Evolutionary conservation across 2,329 filamentous ascomycete species (phyloP).

Genomic region (Neonectria punicea): DNA sequence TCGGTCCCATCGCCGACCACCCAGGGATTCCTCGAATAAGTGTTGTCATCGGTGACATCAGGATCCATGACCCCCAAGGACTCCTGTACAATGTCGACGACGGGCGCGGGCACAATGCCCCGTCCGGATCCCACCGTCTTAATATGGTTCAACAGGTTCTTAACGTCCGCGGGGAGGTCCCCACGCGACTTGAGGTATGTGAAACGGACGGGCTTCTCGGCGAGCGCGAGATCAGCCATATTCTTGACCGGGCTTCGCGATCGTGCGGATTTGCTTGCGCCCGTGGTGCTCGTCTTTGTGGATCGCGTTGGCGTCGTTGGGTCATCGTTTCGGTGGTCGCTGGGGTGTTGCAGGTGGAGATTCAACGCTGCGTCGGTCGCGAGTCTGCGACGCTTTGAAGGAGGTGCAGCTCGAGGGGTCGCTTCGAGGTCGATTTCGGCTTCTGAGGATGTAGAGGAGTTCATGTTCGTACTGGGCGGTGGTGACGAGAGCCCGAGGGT

Average conservation of each 20-base stretch:
- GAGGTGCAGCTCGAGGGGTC: not conserved
- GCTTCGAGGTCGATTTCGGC: not conserved
- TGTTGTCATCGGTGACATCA: not conserved
- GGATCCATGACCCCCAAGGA: not conserved
- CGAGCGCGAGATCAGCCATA: not conserved
- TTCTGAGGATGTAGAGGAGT: not conserved
- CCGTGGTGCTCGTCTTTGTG: not conserved
- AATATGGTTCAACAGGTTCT: not conserved
- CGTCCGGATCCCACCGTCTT: not conserved
- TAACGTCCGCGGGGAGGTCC: not conserved
- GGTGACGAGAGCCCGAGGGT: too few relatives aligned
- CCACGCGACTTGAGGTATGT: not conserved
- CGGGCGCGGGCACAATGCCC: not conserved
- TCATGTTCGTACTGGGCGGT: not conserved
- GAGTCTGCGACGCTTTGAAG: not conserved
- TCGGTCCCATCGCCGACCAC: not conserved
- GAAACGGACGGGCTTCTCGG: not conserved
- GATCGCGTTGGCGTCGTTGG: not conserved
- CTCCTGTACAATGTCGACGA: not conserved
- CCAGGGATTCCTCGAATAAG: constrained; percentile 1
- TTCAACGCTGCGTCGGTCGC: not conserved
- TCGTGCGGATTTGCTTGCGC: not conserved
- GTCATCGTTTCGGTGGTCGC: not conserved
- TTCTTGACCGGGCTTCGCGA: not conserved
- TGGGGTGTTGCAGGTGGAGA: not conserved